Percentiles rank a stretch among this genome's conserved stretches.
These are phyloP conservation scores for Saccharomycopsis sp. DNA, from an alignment of 805 yeast species.

Conservation along the genomic window DNA sequence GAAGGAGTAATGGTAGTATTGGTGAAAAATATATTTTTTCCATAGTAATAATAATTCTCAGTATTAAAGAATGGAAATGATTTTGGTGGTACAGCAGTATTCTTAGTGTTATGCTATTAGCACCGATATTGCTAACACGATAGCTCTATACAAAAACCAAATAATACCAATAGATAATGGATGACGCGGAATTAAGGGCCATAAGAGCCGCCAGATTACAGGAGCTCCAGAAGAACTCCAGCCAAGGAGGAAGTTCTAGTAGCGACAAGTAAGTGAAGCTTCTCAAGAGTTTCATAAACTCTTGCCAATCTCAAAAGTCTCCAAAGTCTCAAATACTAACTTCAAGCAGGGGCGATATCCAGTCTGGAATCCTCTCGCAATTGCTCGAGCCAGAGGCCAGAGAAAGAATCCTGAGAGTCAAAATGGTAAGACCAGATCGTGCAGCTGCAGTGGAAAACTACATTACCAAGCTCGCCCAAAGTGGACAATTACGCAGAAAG, in stretches of 20 bases:
- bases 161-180: constrained; percentile 42
- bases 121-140: not conserved
- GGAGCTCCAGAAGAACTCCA: constrained; percentile 62
- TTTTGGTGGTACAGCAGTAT: too few species aligned
- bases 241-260: constrained; percentile 26
- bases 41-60: too few species aligned
- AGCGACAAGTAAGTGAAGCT: constrained; percentile 14
- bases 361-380: constrained; percentile 35
- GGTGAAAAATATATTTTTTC: too few species aligned
- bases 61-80: too few species aligned
- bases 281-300: not conserved
- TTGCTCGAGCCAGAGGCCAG: constrained; percentile 77
- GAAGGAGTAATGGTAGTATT: too few species aligned
- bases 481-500: constrained; percentile 71
- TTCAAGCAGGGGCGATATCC: not conserved
- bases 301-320: not conserved
- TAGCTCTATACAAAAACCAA: too few species aligned
- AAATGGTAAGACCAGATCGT: constrained; percentile 86
- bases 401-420: constrained; percentile 78
- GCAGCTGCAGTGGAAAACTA: constrained; percentile 84
- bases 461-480: constrained; percentile 59
- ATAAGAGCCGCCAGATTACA: constrained; percentile 88
- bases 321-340: not conserved
- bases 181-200: constrained; percentile 80
- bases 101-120: too few species aligned